Conservation (phyloP, 2,329 filamentous ascomycete species). For the Phoma sp. region DNA sequence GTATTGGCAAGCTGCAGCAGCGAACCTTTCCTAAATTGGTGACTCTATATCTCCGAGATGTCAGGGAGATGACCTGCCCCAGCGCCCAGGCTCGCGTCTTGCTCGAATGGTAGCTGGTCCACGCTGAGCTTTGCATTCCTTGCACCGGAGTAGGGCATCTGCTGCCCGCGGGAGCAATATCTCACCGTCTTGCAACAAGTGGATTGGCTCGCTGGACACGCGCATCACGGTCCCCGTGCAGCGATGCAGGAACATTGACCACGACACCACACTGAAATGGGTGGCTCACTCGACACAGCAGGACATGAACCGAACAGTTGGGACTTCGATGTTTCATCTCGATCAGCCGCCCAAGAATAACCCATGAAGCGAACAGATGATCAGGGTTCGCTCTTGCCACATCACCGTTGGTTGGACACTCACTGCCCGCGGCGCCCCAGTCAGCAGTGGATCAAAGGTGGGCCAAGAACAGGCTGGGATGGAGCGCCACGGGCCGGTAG, state of each 20-base stretch:
- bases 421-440: constrained; percentile 36
- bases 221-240: constrained; percentile 48
- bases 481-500: constrained; percentile 44
- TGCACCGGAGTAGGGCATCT: constrained; percentile 44
- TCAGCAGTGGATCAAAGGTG: constrained; percentile 33
- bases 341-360: constrained; percentile 47
- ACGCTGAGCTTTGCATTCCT: constrained; percentile 49
- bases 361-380: constrained; percentile 48
- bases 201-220: constrained; percentile 42
- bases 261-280: constrained; percentile 46
- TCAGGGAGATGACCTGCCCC: constrained; percentile 49
- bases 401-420: constrained; percentile 32
- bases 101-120: constrained; percentile 45
- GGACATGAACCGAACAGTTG: constrained; percentile 38
- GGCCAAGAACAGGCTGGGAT: constrained; percentile 34
- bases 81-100: constrained; percentile 46
- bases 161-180: constrained; percentile 29
- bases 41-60: constrained; percentile 52
- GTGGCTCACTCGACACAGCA: constrained; percentile 48
- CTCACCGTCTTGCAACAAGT: constrained; percentile 26
- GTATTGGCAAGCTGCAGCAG: constrained; percentile 58
- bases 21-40: constrained; percentile 52
- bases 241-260: constrained; percentile 53
- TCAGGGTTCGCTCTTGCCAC: constrained; percentile 41
- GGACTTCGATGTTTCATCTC: constrained; percentile 51